Conservation (phyloP, 2,329 filamentous ascomycete species). For the Colletotrichum siamense region DNA sequence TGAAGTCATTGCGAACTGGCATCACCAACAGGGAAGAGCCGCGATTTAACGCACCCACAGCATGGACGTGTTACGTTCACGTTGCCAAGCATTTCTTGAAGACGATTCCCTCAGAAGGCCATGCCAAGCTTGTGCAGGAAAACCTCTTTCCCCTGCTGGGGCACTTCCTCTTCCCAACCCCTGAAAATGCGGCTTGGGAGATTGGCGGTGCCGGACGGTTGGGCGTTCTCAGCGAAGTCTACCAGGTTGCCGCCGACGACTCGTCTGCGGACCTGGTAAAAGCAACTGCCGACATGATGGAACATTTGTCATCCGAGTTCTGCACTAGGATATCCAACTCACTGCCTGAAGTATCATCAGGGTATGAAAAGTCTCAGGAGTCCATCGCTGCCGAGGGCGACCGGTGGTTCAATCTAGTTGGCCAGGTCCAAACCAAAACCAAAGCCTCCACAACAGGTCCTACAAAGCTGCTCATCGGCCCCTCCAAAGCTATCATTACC, state of each 20-base stretch:
- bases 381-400: constrained; percentile 68
- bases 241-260: constrained; percentile 46
- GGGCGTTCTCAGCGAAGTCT: constrained; percentile 51
- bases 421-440: constrained; percentile 45
- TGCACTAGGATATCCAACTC: constrained; percentile 73
- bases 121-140: constrained; percentile 48
- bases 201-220: constrained; percentile 32
- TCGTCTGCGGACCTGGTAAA: constrained; percentile 47
- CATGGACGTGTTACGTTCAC: constrained; percentile 79
- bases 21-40: constrained; percentile 78
- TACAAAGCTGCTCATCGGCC: constrained; percentile 32
- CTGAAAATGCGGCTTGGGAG: constrained; percentile 40
- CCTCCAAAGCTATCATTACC: constrained; percentile 25
- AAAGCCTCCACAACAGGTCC: constrained; percentile 4
- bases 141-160: constrained; percentile 60
- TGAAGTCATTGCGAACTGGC: constrained; percentile 73
- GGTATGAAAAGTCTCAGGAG: constrained; percentile 75
- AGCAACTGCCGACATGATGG: constrained; percentile 66
- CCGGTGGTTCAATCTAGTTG: constrained; percentile 69
- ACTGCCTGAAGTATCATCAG: constrained; percentile 81
- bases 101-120: constrained; percentile 50
- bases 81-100: constrained; percentile 60
- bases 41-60: constrained; percentile 67
- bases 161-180: constrained; percentile 55
- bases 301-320: constrained; percentile 64